These are phyloP conservation scores for Magnolia sinica DNA, from an alignment of 164 flowering plant species.

Conservation along the genomic window DNA sequence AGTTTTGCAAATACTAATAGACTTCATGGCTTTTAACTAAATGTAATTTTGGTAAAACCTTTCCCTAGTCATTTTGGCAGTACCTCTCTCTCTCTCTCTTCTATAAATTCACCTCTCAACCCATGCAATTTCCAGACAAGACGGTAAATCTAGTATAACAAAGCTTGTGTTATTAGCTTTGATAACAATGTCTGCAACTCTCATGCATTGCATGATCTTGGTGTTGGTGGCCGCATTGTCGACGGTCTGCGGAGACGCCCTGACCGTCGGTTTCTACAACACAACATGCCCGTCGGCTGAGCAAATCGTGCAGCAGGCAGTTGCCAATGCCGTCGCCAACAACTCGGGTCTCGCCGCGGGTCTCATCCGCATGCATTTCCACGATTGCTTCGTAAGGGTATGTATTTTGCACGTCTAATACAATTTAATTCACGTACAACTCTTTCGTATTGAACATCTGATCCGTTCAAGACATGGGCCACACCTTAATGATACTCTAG, in stretches of 20 bases:
- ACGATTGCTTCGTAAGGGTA: conserved; percentile 21
- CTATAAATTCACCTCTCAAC: not conserved
- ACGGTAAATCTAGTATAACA: no score
- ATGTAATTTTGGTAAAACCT: no score
- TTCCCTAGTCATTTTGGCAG: no score
- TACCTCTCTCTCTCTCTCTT: no score
- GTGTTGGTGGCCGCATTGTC: not conserved
- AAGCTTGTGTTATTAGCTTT: no score
- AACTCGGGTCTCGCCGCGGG: conserved; percentile 9
- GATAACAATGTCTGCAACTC: not conserved
- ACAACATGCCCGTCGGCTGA: conserved; percentile 7
- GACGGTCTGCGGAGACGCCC: not conserved
- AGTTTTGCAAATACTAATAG: no score
- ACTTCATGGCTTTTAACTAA: no score
- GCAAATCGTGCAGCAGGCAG: not conserved
- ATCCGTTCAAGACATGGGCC: no score
- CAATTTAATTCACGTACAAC: no score
- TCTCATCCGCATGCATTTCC: conserved; percentile 15
- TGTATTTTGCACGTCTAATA: not conserved
- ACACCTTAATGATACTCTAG: no score
- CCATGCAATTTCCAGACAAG: no score
- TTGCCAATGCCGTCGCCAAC: conserved; percentile 1
- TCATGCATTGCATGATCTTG: not conserved
- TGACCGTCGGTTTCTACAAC: conserved; percentile 9
- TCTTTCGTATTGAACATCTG: no score